A percentile compares a stretch with the other conserved stretches of the same genome.
Conservation (phyloP, 1,284 basidiomycete genomes). For the Ceratobasidium sp. region DNA sequence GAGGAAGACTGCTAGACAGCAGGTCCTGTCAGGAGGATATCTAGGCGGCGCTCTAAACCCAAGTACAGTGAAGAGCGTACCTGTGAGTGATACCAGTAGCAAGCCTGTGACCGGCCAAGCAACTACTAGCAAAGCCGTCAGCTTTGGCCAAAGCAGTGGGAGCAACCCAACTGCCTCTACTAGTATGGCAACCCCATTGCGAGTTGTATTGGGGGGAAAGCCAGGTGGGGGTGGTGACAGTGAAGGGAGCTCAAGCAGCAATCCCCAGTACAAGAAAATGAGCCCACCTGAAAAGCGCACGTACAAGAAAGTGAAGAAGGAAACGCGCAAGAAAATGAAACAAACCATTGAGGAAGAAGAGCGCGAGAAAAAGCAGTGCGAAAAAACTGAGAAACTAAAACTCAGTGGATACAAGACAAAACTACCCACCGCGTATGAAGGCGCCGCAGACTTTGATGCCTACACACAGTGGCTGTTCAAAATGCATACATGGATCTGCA, state of each 20-base stretch:
- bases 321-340: not conserved
- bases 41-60: too few species aligned
- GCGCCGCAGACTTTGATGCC: conserved; percentile 5
- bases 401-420: conserved; percentile 29
- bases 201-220: too few species aligned
- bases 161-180: too few species aligned
- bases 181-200: too few species aligned
- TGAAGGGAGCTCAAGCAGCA: not conserved
- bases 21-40: too few species aligned
- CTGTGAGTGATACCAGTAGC: too few species aligned
- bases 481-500: conserved; percentile 29
- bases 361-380: not conserved
- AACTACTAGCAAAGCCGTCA: too few species aligned
- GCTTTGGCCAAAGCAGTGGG: too few species aligned
- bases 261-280: not conserved
- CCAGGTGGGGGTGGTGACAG: not conserved
- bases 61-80: too few species aligned
- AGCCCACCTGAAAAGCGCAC: not conserved
- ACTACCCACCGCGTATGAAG: conserved; percentile 30
- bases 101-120: too few species aligned
- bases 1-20: too few species aligned
- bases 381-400: conserved; percentile 16
- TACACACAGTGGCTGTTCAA: conserved; percentile 40
- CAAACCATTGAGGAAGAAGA: not conserved
- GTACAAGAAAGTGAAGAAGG: conserved; percentile 16